Percentiles rank a stretch among this genome's conserved stretches.
These are phyloP conservation scores for Malassezia japonica DNA, from an alignment of 1,284 basidiomycete species.

Conservation along the genomic window DNA sequence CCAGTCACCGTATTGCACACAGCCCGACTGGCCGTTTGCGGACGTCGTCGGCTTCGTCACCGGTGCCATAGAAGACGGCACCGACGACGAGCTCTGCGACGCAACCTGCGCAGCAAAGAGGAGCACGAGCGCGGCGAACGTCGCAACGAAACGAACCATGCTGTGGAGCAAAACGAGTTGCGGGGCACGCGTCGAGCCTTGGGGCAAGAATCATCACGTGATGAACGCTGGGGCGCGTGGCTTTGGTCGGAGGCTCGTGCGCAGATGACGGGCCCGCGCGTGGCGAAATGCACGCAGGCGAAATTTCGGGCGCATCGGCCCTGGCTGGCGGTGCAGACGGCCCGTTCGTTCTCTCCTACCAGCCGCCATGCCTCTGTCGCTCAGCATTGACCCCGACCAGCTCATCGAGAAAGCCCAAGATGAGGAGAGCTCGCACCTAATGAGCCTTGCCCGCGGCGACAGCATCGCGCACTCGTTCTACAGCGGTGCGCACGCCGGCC, in stretches of 20 bases:
- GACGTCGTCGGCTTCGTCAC: constrained; percentile 5
- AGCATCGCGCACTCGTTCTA: constrained; percentile 1
- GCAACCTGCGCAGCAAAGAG: not conserved
- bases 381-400: constrained; percentile 39
- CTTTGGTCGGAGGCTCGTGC: too few relatives aligned
- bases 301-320: too few relatives aligned
- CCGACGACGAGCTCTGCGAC: not conserved
- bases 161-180: not conserved
- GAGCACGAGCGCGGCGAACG: not conserved
- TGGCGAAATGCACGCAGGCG: too few relatives aligned
- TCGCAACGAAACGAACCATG: not conserved
- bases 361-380: constrained; percentile 35
- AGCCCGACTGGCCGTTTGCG: constrained; percentile 11
- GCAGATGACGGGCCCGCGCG: too few relatives aligned
- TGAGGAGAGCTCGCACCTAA: constrained; percentile 30
- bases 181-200: not conserved
- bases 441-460: constrained; percentile 17
- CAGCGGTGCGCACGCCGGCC: constrained; percentile 26
- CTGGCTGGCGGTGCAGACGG: too few relatives aligned
- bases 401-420: constrained; percentile 30
- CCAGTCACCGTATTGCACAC: constrained; percentile 17
- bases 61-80: constrained; percentile 5
- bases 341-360: not conserved
- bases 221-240: too few relatives aligned
- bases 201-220: not conserved